A percentile compares a stretch with the other conserved stretches of the same genome.
These are phyloP conservation scores for Rhododendron griersonianum DNA, from an alignment of 148 eudicot species.

Conservation along the genomic window DNA sequence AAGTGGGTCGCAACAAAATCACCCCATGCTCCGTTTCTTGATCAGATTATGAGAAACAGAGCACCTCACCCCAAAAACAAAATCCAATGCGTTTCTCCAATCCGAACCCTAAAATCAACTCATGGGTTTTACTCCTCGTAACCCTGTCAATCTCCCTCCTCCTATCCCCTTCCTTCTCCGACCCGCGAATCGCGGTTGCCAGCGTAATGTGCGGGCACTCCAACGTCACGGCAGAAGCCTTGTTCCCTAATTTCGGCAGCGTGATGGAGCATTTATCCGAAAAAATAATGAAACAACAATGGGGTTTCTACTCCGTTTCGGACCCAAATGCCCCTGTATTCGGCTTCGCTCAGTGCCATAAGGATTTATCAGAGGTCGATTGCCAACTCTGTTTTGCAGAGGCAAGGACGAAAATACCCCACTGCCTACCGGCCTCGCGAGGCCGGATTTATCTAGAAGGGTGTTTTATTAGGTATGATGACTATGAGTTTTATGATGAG, in stretches of 20 bases:
- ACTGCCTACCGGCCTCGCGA: not conserved
- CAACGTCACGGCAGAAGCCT: not conserved
- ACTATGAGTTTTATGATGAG: not conserved
- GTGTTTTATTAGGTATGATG: not conserved
- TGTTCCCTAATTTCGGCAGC: not conserved
- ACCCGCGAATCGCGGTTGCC: constrained; percentile 4
- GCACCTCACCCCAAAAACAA: not conserved
- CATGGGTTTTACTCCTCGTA: not conserved
- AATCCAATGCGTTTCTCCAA: constrained; percentile 5
- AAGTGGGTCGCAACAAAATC: not conserved
- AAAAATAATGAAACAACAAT: not conserved
- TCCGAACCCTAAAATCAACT: not conserved
- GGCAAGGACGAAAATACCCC: not conserved
- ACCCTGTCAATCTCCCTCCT: not conserved
- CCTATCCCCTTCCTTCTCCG: constrained; percentile 6
- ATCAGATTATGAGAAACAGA: constrained; percentile 1
- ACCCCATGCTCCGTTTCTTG: not conserved
- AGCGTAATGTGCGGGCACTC: not conserved
- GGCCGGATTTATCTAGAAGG: not conserved
- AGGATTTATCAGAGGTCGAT: not conserved
- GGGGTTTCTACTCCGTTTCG: not conserved
- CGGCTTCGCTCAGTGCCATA: constrained; percentile 3
- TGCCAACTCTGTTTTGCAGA: constrained; percentile 6
- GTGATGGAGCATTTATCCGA: constrained; percentile 7
- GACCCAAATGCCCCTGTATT: not conserved